phyloP scores from a whole-genome alignment of 768 basidiomycete genomes.

The Xerocomellus dryophilus region DNA sequence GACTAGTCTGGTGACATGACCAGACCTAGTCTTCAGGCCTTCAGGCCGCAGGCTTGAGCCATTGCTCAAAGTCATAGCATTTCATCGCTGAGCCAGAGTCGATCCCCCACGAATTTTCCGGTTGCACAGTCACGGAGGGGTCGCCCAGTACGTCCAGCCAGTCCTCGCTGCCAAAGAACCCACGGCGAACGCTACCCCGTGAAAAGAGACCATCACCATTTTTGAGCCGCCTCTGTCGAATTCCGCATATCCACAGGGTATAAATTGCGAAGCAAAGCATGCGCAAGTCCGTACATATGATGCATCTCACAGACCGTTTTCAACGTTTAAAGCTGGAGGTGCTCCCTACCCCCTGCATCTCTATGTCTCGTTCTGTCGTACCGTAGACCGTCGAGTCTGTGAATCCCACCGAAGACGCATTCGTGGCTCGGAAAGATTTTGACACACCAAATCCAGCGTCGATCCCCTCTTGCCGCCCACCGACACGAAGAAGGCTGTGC shows the following conservation, averaged over 20 bases:
- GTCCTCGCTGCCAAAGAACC: too few relatives aligned
- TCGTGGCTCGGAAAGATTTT: not conserved
- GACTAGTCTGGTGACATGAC: too few relatives aligned
- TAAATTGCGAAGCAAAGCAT: not conserved
- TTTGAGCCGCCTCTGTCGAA: not conserved
- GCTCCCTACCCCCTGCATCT: slow-evolving; percentile 4
- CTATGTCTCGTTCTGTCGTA: not conserved
- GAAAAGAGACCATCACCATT: too few relatives aligned
- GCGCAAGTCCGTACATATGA: not conserved
- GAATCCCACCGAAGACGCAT: not conserved
- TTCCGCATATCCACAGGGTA: not conserved
- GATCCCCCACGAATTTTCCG: too few relatives aligned
- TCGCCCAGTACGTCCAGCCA: too few relatives aligned
- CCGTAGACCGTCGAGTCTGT: not conserved
- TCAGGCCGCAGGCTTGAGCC: too few relatives aligned
- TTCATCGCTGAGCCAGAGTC: too few relatives aligned
- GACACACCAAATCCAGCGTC: slow-evolving; percentile 17
- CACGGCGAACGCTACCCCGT: too few relatives aligned
- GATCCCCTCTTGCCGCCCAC: not conserved
- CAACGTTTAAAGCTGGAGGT: too few relatives aligned
- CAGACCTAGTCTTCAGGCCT: too few relatives aligned
- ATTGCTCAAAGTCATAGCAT: too few relatives aligned
- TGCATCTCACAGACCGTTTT: not conserved
- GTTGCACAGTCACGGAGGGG: too few relatives aligned
- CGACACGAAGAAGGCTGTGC: not conserved